A percentile compares a stretch with the other conserved stretches of the same genome.
These are phyloP conservation scores for Helenozyma baotianmanensis DNA, from an alignment of 805 yeast genomes.

Conservation along the genomic window DNA sequence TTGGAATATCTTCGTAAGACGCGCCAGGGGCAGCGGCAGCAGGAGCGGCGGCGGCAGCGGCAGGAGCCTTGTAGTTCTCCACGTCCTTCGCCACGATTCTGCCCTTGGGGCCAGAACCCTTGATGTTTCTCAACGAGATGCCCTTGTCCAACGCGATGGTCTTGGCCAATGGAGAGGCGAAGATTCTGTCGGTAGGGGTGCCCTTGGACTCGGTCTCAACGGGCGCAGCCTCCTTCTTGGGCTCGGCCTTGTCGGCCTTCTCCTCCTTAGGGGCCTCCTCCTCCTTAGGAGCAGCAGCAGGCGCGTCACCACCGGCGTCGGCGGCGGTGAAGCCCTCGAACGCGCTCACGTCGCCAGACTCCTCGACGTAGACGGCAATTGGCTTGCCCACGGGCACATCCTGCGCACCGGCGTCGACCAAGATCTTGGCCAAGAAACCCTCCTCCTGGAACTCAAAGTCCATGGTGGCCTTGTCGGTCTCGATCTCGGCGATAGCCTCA, in stretches of 20 bases:
- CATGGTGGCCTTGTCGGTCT: constrained; percentile 97
- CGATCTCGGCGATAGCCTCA: constrained; percentile 93
- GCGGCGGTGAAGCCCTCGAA: constrained; percentile 80
- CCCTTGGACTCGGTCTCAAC: constrained; percentile 26
- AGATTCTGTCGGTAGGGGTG: constrained; percentile 57
- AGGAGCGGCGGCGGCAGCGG: constrained; percentile 42
- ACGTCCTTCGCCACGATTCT: constrained; percentile 90
- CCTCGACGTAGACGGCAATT: constrained; percentile 94
- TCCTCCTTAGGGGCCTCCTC: constrained; percentile 24
- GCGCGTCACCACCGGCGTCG: constrained; percentile 59
- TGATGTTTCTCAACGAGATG: constrained; percentile 73
- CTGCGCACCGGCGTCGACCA: constrained; percentile 78
- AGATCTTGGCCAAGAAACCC: constrained; percentile 83
- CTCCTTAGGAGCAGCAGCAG: constrained; percentile 42
- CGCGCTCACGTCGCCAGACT: constrained; percentile 76
- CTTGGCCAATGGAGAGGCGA: constrained; percentile 96
- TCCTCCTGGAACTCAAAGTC: constrained; percentile 98
- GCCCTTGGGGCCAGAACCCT: constrained; percentile 94
- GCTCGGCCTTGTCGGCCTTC: constrained; percentile 23
- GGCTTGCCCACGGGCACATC: constrained; percentile 94
- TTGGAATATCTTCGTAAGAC: constrained; percentile 74
- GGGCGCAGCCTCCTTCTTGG: constrained; percentile 19
- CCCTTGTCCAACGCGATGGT: constrained; percentile 90
- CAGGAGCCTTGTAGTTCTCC: constrained; percentile 55
- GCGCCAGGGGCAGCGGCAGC: constrained; percentile 50